Conservation (phyloP, 2,329 filamentous ascomycete genomes). For the Pseudogymnoascus sp. region DNA sequence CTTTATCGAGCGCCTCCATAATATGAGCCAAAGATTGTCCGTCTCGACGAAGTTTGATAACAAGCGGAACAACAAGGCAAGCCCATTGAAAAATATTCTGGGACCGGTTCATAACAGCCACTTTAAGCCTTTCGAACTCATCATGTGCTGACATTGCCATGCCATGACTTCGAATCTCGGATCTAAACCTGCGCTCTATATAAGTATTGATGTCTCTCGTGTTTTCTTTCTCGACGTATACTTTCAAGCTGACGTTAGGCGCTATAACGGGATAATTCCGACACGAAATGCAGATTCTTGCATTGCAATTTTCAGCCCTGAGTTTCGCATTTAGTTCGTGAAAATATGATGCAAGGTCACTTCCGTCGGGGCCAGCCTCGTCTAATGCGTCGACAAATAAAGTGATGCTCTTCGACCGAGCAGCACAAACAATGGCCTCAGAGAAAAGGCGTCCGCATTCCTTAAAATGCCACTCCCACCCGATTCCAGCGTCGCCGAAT, state of each 20-base stretch:
- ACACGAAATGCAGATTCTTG: constrained; percentile 16
- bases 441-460: constrained; percentile 10
- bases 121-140: constrained; percentile 4
- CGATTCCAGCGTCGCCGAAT: constrained; percentile 9
- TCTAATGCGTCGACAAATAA: constrained; percentile 23
- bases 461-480: constrained; percentile 12
- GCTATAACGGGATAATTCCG: constrained; percentile 12
- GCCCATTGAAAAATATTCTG: constrained; percentile 19
- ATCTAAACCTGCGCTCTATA: constrained; percentile 4
- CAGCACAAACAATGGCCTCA: background rate
- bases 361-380: constrained; percentile 17
- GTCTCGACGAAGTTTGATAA: constrained; percentile 5
- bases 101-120: constrained; percentile 11
- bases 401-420: constrained; percentile 4
- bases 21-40: constrained; percentile 9
- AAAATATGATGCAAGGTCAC: constrained; percentile 13
- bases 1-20: constrained; percentile 9
- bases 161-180: background rate
- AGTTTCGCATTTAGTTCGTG: constrained; percentile 9
- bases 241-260: constrained; percentile 8
- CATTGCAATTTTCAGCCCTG: background rate
- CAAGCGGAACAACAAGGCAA: constrained; percentile 12
- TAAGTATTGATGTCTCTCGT: constrained; percentile 13
- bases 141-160: background rate
- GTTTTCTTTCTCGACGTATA: constrained; percentile 20